A percentile compares a stretch with the other conserved stretches of the same genome.
Conservation (phyloP, 2,329 filamentous ascomycete species). For the Penicillium sp. region DNA sequence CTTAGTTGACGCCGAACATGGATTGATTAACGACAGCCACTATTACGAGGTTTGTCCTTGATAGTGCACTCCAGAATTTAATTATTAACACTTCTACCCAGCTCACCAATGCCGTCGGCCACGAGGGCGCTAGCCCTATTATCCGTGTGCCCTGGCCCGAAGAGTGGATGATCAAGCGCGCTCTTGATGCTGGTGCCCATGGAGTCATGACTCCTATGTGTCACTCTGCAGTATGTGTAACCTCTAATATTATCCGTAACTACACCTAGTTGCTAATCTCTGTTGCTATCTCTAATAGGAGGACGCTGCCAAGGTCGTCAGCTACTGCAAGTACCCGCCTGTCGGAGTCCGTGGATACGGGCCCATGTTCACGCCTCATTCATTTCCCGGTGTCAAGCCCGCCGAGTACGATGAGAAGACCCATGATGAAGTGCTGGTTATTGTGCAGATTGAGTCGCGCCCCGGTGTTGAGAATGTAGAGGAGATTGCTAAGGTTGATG, state of each 20-base stretch:
- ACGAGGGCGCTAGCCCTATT: constrained; percentile 35
- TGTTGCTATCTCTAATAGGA: constrained; percentile 13
- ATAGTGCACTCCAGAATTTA: not conserved
- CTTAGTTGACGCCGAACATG: constrained; percentile 42
- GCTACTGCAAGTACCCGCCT: constrained; percentile 33
- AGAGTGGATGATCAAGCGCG: constrained; percentile 43
- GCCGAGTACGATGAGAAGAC: constrained; percentile 37
- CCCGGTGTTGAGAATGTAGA: constrained; percentile 45
- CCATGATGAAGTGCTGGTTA: constrained; percentile 32
- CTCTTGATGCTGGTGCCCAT: constrained; percentile 39
- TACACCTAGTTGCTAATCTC: not conserved
- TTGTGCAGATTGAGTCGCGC: constrained; percentile 45
- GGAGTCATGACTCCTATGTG: constrained; percentile 40
- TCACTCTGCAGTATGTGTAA: constrained; percentile 26
- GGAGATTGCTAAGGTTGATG: constrained; percentile 43
- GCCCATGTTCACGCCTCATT: constrained; percentile 36
- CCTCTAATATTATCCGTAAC: rapidly evolving
- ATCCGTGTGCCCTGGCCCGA: constrained; percentile 36
- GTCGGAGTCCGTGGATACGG: constrained; percentile 35
- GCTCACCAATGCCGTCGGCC: constrained; percentile 38
- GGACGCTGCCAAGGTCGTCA: constrained; percentile 31
- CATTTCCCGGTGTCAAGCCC: constrained; percentile 27
- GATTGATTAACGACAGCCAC: constrained; percentile 38
- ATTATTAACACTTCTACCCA: constrained; percentile 6
- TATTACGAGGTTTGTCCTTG: constrained; percentile 34